Evolutionary conservation across 495 filamentous ascomycete genomes (phyloP), one percentile per base, ranked within the genome.

Genomic region (Antarctomyces pellizariae): DNA sequence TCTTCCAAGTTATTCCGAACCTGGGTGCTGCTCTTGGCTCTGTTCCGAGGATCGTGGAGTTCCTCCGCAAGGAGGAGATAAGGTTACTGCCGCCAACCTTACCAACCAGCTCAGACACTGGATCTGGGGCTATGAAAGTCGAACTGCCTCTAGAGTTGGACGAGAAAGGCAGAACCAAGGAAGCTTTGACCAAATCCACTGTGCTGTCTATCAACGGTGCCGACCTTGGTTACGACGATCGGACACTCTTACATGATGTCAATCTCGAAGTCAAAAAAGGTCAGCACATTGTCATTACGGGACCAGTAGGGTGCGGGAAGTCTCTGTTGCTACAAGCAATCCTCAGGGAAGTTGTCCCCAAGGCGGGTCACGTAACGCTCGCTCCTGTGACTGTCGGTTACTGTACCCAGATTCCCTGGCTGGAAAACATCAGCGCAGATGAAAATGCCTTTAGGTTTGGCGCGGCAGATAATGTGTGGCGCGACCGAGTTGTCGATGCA

Each of bases 351-450:
- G 14, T 23, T 5, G 11, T n/a, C 0, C 20, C 7, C 8, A 7
- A 23, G 8, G 12, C 22, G 5, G 22, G 22, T 24, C 11, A n/a
- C 11, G n/a, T 24, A 24, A 5, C n/a, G 4, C 4, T 24, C 1
- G 15, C 10, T 12, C 17, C 16, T 17, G 17, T 16, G 15, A 13
- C 5, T 2, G 30, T 36, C 9, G 33, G 31, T 5, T 46, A 34
- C 26, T 39, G 39, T 15, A 30, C 37, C 3, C 46, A 49, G 28
- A 35, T 17, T n/a, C 43, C 50, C 9, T 54, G 50, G 50, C 38
- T 54, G 21, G 36, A 45, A 26, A 48, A 42, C 16, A 20, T 14
- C 0, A 44, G 42, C 1, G 36, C 48, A 22, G 32, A 33, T 16
- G 39, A 48, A 10, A 54, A 49, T 21, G 48, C 46, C 13, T 26